Evolutionary conservation across 371 early-diverging fungal species (phyloP).

Genomic region (Circinella minor): DNA sequence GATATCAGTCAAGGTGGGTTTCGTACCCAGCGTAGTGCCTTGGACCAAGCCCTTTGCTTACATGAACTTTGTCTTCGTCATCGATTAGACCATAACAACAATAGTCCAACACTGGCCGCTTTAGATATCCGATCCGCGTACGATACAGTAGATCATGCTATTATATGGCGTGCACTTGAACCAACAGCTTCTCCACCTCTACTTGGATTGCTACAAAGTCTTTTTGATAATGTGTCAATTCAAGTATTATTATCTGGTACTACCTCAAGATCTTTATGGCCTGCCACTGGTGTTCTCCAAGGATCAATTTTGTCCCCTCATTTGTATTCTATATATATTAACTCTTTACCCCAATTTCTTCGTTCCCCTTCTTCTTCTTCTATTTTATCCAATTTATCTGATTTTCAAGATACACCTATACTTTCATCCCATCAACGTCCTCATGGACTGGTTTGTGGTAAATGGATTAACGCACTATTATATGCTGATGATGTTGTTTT

Average conservation of each 20-base stretch:
- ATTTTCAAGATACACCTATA: neutral
- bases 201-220: conserved; percentile 11
- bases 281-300: conserved; percentile 31
- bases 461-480: neutral
- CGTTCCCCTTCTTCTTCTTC: neutral
- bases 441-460: neutral
- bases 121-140: conserved; percentile 40
- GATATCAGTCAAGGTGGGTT: conserved; percentile 42
- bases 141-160: conserved; percentile 29
- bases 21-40: conserved; percentile 23
- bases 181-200: conserved; percentile 9
- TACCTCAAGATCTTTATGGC: conserved; percentile 20
- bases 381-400: neutral
- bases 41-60: conserved; percentile 35
- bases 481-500: conserved; percentile 18
- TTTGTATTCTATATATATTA: conserved; percentile 30
- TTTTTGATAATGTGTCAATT: conserved; percentile 26
- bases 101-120: conserved; percentile 23
- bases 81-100: neutral
- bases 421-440: neutral
- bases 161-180: conserved; percentile 23
- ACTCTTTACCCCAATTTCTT: conserved; percentile 18
- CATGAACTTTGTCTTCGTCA: conserved; percentile 20
- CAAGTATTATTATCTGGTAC: conserved; percentile 18
- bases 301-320: conserved; percentile 32